phyloP scores from a whole-genome alignment of 1,284 basidiomycete species.

The Ustilago sp. region DNA sequence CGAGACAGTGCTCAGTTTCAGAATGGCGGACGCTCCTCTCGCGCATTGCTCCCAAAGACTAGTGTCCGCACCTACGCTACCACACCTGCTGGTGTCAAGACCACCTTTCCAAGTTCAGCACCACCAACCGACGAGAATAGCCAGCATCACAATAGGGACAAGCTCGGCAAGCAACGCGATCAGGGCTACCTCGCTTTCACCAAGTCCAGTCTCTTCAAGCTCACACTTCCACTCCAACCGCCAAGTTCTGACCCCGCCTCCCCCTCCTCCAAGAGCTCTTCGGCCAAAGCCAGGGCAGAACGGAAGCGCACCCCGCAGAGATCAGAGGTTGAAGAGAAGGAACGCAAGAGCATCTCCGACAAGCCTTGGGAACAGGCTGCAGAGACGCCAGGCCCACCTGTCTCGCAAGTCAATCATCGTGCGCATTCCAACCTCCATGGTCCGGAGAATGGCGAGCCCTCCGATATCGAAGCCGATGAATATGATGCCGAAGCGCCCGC shows the following conservation, averaged over 20 bases:
- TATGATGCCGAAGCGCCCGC: slow-evolving; percentile 61
- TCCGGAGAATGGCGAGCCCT: slow-evolving; percentile 50
- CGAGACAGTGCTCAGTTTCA: neutral
- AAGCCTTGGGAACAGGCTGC: slow-evolving; percentile 47
- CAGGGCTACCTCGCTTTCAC: slow-evolving; percentile 62
- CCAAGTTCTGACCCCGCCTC: slow-evolving; percentile 38
- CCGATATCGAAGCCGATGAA: slow-evolving; percentile 50
- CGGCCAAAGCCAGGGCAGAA: slow-evolving; percentile 27
- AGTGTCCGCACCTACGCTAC: slow-evolving; percentile 29
- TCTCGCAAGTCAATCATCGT: slow-evolving; percentile 46
- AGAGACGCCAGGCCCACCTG: slow-evolving; percentile 40
- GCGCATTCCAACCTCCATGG: slow-evolving; percentile 42
- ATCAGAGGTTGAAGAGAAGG: slow-evolving; percentile 13
- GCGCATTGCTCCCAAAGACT: no score
- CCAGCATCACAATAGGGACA: slow-evolving; percentile 21
- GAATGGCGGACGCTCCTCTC: neutral
- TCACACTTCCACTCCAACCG: slow-evolving; percentile 49
- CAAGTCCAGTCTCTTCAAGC: slow-evolving; percentile 63
- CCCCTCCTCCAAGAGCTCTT: slow-evolving; percentile 38
- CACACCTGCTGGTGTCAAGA: slow-evolving; percentile 47
- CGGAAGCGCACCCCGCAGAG: slow-evolving; percentile 8
- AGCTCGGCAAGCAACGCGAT: slow-evolving; percentile 30
- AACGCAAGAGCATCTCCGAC: slow-evolving; percentile 28
- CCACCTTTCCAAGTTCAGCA: slow-evolving; percentile 48
- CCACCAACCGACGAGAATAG: slow-evolving; percentile 43